Evolutionary conservation across 2,329 filamentous ascomycete species (phyloP), one percentile per base, ranked within the genome.

Genomic region (Claviceps pazoutovae): DNA sequence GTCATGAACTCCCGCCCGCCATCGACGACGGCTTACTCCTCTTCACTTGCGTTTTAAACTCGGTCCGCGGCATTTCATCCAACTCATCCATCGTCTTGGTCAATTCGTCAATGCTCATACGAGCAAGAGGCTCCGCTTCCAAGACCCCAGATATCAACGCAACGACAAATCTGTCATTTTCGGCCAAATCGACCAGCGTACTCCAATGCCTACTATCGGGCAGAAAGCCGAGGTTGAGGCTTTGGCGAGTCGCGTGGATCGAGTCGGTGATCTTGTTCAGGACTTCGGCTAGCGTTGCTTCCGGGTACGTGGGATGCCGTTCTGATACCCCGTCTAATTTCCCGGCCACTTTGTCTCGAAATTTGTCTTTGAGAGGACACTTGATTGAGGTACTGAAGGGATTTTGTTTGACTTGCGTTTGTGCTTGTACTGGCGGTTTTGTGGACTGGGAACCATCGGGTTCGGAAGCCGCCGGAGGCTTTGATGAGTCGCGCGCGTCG

Each of bases 171-270:
- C 62, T 61, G 4, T 62, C 53, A 9, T 63, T 53, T 1, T 47
- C 51, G 4, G 64, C 54, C 8, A 68, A 49, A 13, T 56, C 55
- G 17, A 55, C 47, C 0, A 71, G 59, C 9, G 58, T 53, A n/a
- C 59, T 62, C 68, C 68, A 71, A 26, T 64, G 68, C 7, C 56
- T 53, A n/a, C 59, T 58, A 50, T 71, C 65, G 2, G 58, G 60
- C 4, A 68, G 51, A 49, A 66, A 60, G 2, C 66, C 67, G 21
- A 50, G 53, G 2, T 54, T 51, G 26, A 57, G 56, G 14, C 59
- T 51, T 38, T 58, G 58, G 19, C 62, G 63, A 26, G 58, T 50
- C 9, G 53, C 38, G 39, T 64, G 53, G 42, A 70, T 61, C 4
- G 51, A 56, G 13, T 51, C 46, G 11, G 61, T 62, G 34, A 67